A percentile compares a stretch with the other conserved stretches of the same genome.
Conservation (phyloP, 352 stramenopile species). For the Lagenidium giganteum region DNA sequence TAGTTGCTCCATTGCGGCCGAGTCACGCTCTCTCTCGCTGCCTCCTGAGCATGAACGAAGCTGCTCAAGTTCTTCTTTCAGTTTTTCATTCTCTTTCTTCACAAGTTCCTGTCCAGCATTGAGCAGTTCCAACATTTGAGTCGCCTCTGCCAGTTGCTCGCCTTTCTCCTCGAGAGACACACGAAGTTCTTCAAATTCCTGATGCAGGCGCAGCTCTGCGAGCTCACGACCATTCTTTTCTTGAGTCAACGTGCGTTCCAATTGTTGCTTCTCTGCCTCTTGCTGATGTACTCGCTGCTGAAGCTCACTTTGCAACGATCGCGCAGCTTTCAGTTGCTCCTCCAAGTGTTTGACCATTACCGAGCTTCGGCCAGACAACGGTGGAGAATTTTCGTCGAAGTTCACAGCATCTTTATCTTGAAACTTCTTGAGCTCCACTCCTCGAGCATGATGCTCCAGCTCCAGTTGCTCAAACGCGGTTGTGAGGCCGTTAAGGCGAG, state of each 20-base stretch:
- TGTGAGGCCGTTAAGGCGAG: slow-evolving; percentile 25
- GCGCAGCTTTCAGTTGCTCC: no score
- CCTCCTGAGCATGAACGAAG: no score
- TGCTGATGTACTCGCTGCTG: no score
- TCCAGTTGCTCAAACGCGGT: slow-evolving; percentile 40
- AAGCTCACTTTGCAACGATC: no score
- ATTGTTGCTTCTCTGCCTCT: no score
- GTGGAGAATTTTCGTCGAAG: no score
- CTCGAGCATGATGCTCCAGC: slow-evolving; percentile 24
- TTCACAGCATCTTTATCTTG: no score
- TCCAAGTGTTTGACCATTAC: no score
- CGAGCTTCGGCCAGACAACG: no score
- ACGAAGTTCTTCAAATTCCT: slow-evolving; percentile 4
- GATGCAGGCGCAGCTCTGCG: no score
- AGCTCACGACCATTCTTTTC: slow-evolving; percentile 23
- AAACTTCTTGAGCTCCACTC: no score
- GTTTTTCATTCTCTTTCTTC: slow-evolving; percentile 30
- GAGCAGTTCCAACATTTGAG: slow-evolving; percentile 29
- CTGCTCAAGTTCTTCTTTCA: slow-evolving; percentile 24
- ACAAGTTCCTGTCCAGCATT: slow-evolving; percentile 19
- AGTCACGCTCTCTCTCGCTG: slow-evolving; percentile 10
- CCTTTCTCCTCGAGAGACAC: not conserved
- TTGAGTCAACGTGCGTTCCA: no score
- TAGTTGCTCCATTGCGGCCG: slow-evolving; percentile 19
- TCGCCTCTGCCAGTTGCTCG: slow-evolving; percentile 14